Evolutionary conservation across 2,329 filamentous ascomycete genomes (phyloP).

Genomic region (Cordyceps farinosa): DNA sequence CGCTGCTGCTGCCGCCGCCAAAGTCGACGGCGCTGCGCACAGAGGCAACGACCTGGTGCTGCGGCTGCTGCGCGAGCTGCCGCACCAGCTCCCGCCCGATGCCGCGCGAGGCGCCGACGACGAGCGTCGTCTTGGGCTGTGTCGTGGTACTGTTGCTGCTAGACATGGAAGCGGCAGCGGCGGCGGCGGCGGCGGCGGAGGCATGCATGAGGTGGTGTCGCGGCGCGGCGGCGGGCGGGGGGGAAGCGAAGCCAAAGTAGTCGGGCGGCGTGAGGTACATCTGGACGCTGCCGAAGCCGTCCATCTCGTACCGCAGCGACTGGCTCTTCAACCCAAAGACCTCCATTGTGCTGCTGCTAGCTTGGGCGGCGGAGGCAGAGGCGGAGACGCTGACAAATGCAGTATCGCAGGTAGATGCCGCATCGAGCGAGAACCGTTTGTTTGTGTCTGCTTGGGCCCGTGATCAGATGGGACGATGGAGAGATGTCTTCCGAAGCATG

Average conservation of each 20-base stretch:
- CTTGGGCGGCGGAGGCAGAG: slow-evolving; percentile 12
- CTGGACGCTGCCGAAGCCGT: slow-evolving; percentile 15
- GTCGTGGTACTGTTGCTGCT: background rate
- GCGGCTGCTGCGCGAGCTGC: slow-evolving; percentile 10
- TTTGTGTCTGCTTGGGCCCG: background rate
- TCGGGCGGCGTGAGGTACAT: slow-evolving; percentile 15
- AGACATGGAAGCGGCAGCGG: background rate
- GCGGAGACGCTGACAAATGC: slow-evolving; percentile 17
- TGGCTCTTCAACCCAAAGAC: slow-evolving; percentile 18
- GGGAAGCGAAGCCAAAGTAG: background rate
- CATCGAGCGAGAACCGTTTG: background rate
- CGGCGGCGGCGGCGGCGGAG: background rate
- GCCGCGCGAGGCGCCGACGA: slow-evolving; percentile 16
- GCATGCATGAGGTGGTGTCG: background rate
- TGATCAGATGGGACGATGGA: background rate
- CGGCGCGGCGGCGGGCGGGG: background rate
- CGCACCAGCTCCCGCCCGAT: slow-evolving; percentile 13
- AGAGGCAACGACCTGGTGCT: slow-evolving; percentile 3
- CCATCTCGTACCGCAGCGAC: slow-evolving; percentile 16
- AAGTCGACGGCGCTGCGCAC: background rate
- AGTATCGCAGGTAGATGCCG: slow-evolving; percentile 10
- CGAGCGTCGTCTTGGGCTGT: slow-evolving; percentile 10
- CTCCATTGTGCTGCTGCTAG: slow-evolving; percentile 11
- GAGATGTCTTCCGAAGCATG: background rate
- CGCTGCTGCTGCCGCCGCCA: background rate